Evolutionary conservation across 2,329 filamentous ascomycete species (phyloP).

Genomic region (Fusarium cyanostomum): DNA sequence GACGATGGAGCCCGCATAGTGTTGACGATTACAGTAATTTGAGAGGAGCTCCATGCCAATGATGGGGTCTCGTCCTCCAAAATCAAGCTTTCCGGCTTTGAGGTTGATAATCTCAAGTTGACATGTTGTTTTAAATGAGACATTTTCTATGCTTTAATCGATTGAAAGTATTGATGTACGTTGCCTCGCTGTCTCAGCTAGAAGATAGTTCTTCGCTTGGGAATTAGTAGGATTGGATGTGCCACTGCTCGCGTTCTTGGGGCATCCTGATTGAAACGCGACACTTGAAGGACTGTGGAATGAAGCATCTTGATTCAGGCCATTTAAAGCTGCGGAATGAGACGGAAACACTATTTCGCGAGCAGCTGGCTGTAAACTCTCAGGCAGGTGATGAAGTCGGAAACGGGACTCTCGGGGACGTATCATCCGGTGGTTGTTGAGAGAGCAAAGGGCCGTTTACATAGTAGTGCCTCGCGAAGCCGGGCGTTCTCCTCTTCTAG

Average conservation of each 20-base stretch:
- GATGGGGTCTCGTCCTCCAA: slow-evolving; percentile 49
- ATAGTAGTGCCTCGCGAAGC: slow-evolving; percentile 46
- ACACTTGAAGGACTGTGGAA: slow-evolving; percentile 41
- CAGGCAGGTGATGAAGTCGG: not conserved
- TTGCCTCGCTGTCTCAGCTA: slow-evolving; percentile 29
- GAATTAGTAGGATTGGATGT: not conserved
- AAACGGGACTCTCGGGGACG: not conserved
- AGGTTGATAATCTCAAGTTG: slow-evolving; percentile 11
- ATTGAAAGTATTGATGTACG: not conserved
- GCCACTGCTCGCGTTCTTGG: fast-evolving
- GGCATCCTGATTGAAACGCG: not conserved
- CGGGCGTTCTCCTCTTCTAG: slow-evolving; percentile 51
- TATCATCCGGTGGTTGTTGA: not conserved
- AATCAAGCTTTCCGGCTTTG: not conserved
- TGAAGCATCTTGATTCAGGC: slow-evolving; percentile 16
- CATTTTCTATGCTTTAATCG: fast-evolving
- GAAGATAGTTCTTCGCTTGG: slow-evolving; percentile 15
- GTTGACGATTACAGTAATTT: slow-evolving; percentile 64
- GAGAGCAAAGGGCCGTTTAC: too few species aligned
- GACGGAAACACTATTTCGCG: not conserved
- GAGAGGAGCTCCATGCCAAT: slow-evolving; percentile 60
- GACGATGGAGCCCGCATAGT: slow-evolving; percentile 54
- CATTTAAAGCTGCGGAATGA: not conserved
- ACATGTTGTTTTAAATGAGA: not conserved
- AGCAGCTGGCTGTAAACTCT: not conserved